A percentile compares a stretch with the other conserved stretches of the same genome.
These are phyloP conservation scores for Tetrahymena thermophila DNA, from an alignment of 73 alveolate genomes.

Conservation along the genomic window DNA sequence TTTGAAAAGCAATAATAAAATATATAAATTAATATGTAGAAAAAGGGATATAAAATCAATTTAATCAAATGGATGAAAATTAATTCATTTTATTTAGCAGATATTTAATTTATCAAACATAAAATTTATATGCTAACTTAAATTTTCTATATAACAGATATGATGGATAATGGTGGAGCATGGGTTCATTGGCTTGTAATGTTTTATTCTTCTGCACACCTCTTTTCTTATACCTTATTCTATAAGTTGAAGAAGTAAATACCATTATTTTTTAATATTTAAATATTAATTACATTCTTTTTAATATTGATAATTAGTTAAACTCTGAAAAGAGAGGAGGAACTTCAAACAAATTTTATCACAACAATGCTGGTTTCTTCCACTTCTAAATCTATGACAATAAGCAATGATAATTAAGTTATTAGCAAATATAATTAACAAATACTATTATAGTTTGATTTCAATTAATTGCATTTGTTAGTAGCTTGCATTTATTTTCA, in stretches of 20 bases:
- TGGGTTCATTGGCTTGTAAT: background rate
- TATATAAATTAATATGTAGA: background rate
- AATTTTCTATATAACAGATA: background rate
- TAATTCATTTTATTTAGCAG: background rate
- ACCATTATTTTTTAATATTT: background rate
- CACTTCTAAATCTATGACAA: background rate
- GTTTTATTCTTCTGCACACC: background rate
- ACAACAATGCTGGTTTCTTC: background rate
- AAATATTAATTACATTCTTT: background rate
- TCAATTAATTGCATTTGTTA: background rate
- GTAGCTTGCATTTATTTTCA: background rate
- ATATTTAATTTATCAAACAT: background rate
- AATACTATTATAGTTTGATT: background rate
- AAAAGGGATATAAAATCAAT: background rate
- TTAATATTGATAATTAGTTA: background rate
- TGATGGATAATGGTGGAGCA: background rate
- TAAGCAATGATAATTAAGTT: background rate
- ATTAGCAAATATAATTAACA: background rate
- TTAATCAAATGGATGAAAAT: background rate
- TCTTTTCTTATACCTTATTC: background rate
- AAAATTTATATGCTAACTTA: background rate
- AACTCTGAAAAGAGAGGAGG: background rate
- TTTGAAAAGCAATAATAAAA: background rate
- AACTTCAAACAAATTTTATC: background rate
- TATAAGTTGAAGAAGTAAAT: background rate